Base-by-base conservation (phyloP, 2,329 filamentous ascomycete species). In the Coniochaeta sp. region DNA sequence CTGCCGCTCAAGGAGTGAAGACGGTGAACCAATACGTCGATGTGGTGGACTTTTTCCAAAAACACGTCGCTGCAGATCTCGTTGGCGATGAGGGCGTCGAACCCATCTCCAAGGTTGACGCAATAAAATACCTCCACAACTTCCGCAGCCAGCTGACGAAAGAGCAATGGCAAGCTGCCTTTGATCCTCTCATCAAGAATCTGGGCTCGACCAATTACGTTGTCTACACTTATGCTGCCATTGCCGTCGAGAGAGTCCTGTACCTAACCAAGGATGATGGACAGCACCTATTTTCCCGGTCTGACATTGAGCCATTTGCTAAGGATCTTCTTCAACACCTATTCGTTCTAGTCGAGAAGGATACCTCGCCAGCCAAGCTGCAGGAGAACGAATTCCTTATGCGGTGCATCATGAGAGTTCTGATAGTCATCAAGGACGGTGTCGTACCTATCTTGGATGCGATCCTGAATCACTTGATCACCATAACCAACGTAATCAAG, bases 361-460 rank as follows among this genome's bases (percentile, higher is more conserved):
- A 96, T 67, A 81, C 82, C 4, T 88, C 89, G 12, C 89, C 96
- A 1, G 86, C 93, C 65, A 99, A 98, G 80, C 87, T 99, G 63
- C 95, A 99, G 71, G 95, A 99, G 75, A 99, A 99, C 71, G 95
- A 99, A 72, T 99, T 98, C 73, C 74, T 99, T 70, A 98, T 99
- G 93, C 90, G 92, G 68, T 99, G 95, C 69, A 91, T 97, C 60
- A 99, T 99, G 95, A 86, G 95, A 67, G 93, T 99, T 14, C 80
- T 99, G 62, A 92, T 99, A 65, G 93, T 98, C 64, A 89, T 98
- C 73, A 90, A 89, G 71, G 93, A 96, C 56, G 89, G 87, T 31
- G 85, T 93, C 16, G 76, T 87, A 1, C 82, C 87, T 1, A 86
- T 95, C 57, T 81, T 89, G 6, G 91, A 96, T 66, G 84, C 82